Evolutionary conservation across 1,139 yeast species (phyloP).

Genomic region (Entelexis sorbosivorans): DNA sequence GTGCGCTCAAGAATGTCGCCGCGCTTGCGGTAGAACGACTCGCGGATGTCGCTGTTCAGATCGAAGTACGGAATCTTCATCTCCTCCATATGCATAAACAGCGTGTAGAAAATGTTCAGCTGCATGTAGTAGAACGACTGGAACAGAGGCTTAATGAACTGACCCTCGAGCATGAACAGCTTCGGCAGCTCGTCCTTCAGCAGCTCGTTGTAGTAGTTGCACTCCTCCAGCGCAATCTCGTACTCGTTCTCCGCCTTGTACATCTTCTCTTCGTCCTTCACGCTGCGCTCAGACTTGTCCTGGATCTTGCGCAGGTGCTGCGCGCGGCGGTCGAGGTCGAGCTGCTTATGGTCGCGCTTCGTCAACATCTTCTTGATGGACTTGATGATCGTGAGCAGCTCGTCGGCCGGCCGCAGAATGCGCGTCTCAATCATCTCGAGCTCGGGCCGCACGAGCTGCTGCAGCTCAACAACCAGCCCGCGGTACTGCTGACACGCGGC

Average conservation of each 20-base stretch:
- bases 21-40: conserved; percentile 66
- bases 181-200: conserved; percentile 81
- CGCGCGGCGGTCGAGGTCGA: conserved; percentile 82
- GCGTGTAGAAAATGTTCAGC: conserved; percentile 85
- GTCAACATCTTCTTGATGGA: conserved; percentile 84
- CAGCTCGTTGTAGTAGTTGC: conserved; percentile 89
- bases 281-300: conserved; percentile 67
- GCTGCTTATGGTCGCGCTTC: conserved; percentile 89
- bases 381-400: conserved; percentile 67
- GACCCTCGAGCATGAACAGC: conserved; percentile 77
- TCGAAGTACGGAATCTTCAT: conserved; percentile 95
- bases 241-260: conserved; percentile 83
- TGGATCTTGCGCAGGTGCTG: conserved; percentile 60
- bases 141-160: conserved; percentile 84
- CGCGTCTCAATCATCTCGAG: conserved; percentile 83
- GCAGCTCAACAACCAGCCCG: conserved; percentile 74
- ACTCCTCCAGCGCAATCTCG: conserved; percentile 88
- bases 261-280: conserved; percentile 83
- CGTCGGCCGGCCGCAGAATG: conserved; percentile 86
- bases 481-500: conserved; percentile 88
- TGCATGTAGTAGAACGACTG: conserved; percentile 96
- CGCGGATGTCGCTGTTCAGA: conserved; percentile 66
- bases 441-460: conserved; percentile 81
- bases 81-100: conserved; percentile 84
- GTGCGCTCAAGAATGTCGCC: conserved; percentile 85